Percentiles rank a stretch among this genome's conserved stretches.
Evolutionary conservation across 495 filamentous ascomycete genomes (phyloP).

Genomic region (Daldinia vernicosa): DNA sequence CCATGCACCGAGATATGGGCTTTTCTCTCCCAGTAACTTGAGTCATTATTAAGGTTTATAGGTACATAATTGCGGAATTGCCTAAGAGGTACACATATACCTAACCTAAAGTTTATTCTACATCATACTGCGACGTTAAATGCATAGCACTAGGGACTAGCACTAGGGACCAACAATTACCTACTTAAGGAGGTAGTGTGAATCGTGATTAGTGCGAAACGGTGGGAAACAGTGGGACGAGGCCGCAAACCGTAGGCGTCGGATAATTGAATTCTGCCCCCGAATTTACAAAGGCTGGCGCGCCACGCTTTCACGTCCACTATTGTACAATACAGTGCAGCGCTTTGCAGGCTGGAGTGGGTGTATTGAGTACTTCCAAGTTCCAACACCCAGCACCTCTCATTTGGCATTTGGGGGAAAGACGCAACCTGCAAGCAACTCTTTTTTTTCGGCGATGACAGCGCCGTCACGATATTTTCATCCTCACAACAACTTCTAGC

Average conservation of each 20-base stretch:
- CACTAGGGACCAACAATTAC: no score
- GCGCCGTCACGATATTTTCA: conserved; percentile 37
- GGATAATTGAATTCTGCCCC: conserved; percentile 38
- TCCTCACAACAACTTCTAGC: conserved; percentile 16
- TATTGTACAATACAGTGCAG: conserved; percentile 17
- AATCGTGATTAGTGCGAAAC: conserved; percentile 1
- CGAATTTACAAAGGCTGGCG: conserved; percentile 35
- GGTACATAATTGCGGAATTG: background rate
- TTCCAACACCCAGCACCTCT: conserved; percentile 20
- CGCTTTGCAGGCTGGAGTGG: conserved; percentile 9
- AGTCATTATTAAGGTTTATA: no score
- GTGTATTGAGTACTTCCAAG: conserved; percentile 14
- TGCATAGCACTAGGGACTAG: no score
- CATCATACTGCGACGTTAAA: conserved; percentile 11
- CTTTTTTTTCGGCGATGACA: conserved; percentile 31
- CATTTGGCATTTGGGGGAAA: conserved; percentile 13
- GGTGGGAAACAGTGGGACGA: conserved; percentile 22
- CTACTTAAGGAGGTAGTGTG: no score
- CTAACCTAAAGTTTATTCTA: conserved; percentile 10
- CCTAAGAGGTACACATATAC: no score
- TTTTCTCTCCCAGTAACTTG: no score
- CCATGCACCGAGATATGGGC: no score
- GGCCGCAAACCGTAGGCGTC: conserved; percentile 14
- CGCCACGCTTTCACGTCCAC: conserved; percentile 28
- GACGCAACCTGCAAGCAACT: conserved; percentile 18